phyloP scores from a whole-genome alignment of 192 early-diverging fungal genomes.

The Coemansia umbellata region DNA sequence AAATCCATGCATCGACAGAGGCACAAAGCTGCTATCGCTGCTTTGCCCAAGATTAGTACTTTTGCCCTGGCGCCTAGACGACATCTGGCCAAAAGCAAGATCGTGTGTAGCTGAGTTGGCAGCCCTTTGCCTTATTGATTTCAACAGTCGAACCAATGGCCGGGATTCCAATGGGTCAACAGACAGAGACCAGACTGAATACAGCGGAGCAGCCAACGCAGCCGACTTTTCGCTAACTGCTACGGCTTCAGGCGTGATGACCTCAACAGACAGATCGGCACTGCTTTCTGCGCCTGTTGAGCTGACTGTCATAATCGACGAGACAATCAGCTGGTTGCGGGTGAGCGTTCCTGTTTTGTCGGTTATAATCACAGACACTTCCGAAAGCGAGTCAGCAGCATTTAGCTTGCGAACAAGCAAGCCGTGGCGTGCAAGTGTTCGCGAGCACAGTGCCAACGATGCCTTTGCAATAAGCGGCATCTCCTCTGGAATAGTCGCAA shows the following conservation, averaged over 20 bases:
- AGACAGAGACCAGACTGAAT: slow-evolving; percentile 35
- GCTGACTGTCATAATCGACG: slow-evolving; percentile 24
- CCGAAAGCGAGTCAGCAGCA: slow-evolving; percentile 63
- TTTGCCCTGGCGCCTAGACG: too few species aligned
- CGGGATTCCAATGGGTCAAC: slow-evolving; percentile 39
- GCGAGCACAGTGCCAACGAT: slow-evolving; percentile 28
- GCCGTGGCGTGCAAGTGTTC: slow-evolving; percentile 33
- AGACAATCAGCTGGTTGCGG: slow-evolving; percentile 57
- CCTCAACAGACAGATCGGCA: slow-evolving; percentile 17
- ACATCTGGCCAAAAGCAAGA: neutral
- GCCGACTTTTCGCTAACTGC: slow-evolving; percentile 15
- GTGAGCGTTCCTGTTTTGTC: slow-evolving; percentile 77
- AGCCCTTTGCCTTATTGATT: neutral
- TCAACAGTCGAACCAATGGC: slow-evolving; percentile 18
- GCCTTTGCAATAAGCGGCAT: slow-evolving; percentile 47
- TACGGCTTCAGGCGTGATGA: slow-evolving; percentile 36
- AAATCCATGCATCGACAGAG: slow-evolving; percentile 21
- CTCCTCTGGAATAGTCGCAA: slow-evolving; percentile 51
- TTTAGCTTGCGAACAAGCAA: slow-evolving; percentile 62
- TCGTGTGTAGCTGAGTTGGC: neutral
- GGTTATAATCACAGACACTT: slow-evolving; percentile 61
- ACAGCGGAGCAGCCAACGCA: slow-evolving; percentile 28
- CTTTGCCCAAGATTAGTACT: too few species aligned
- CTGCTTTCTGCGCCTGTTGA: slow-evolving; percentile 1
- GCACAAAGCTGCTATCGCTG: neutral